Evolutionary conservation across 768 basidiomycete genomes (phyloP), one percentile per base, ranked within the genome.

Genomic region (Paxillus rubicundulus): DNA sequence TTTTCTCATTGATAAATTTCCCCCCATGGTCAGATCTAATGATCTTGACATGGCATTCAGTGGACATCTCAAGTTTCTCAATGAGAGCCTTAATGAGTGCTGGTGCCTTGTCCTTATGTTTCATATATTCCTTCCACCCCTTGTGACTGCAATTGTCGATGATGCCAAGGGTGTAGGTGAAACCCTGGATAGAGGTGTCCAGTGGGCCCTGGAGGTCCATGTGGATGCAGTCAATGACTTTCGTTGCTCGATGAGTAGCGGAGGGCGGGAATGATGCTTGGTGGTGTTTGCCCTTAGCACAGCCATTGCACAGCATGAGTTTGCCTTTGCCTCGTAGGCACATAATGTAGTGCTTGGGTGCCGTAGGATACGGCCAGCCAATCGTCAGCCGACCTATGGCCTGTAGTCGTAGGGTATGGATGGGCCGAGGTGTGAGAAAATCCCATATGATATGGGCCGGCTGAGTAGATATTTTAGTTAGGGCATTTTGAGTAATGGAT

Each of bases 71-170:
- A 0, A 58, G 40, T 2, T 13, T 13, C 4, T 47, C 4, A 6
- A 57, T 54, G 5, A 50, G 46, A 0, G 20, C 18, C n/a, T 57
- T 48, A 24, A 57, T 48, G 18, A 32, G 24, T 1, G 16, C 9
- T 0, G 47, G 2, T 0, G 56, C 52, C 9, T 54, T 43, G 5
- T 58, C 47, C 41, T 54, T 58, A 20, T 43, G 37, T 17, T 36
- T 38, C 0, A 58, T 38, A 32, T 43, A 58, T 27, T 58, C 48
- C 18, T 58, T 58, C 47, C 53, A 58, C 1, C 57, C 47, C 18
- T 55, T 58, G 14, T 9, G 18, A 24, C 45, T 58, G 9, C 55
- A 24, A n/a, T 58, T 48, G 32, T 58, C 45, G 13, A 58, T 36
- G 0, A 52, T 13, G 1, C n/a, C 47, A 1, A 58, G 34, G 27